These are phyloP conservation scores for Coemansia sp. DNA, from an alignment of 192 early-diverging fungal species.

Conservation along the genomic window DNA sequence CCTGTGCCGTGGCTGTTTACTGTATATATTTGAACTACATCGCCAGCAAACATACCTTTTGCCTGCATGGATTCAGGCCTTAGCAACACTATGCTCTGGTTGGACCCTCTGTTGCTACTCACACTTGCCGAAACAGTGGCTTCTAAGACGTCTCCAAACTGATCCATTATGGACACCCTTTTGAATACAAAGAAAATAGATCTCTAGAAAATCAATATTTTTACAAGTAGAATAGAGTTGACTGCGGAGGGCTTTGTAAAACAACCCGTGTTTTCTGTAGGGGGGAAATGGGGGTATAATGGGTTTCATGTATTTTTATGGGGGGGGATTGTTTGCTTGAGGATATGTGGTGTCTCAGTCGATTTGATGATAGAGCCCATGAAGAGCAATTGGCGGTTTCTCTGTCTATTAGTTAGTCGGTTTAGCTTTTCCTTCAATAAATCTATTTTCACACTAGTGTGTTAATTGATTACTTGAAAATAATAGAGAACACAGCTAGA, in stretches of 20 bases:
- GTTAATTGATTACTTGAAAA: too few species aligned
- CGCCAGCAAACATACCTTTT: slow-evolving; percentile 26
- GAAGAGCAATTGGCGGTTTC: too few species aligned
- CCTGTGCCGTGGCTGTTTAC: neutral
- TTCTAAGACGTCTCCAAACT: slow-evolving; percentile 6
- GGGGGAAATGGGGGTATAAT: neutral
- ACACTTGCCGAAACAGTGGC: slow-evolving; percentile 1
- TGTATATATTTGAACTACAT: slow-evolving; percentile 27
- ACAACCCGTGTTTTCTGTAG: neutral
- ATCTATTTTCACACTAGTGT: too few species aligned
- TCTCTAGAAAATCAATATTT: neutral
- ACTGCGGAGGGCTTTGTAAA: too few species aligned
- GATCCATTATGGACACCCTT: neutral
- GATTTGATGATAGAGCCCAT: too few species aligned
- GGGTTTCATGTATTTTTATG: neutral
- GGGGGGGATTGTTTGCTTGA: neutral
- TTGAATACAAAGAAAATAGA: neutral
- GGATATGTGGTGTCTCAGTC: too few species aligned
- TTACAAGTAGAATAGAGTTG: too few species aligned
- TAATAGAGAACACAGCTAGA: too few species aligned
- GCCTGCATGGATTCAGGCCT: slow-evolving; percentile 19
- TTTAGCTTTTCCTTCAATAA: too few species aligned
- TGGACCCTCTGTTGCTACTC: neutral
- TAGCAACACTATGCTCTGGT: neutral
- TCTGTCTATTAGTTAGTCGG: too few species aligned